Conservation (phyloP, 2,329 filamentous ascomycete genomes). For the Aspergillus vadensis region DNA sequence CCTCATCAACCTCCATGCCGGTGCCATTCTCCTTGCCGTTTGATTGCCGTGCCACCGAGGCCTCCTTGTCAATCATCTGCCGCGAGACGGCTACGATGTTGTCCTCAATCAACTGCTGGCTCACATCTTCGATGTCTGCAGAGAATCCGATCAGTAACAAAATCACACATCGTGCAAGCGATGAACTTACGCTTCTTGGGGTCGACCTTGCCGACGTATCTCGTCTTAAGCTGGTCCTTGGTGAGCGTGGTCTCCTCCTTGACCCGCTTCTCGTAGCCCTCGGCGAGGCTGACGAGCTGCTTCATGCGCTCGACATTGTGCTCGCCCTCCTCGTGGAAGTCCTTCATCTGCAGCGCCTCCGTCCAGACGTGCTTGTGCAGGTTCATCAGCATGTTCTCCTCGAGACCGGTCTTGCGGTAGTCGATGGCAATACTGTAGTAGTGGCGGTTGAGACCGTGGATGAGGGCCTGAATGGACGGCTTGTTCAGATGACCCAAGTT, state of each 20-base stretch:
- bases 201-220: slow-evolving; percentile 98
- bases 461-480: slow-evolving; percentile 98
- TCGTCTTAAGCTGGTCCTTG: slow-evolving; percentile 96
- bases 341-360: slow-evolving; percentile 93
- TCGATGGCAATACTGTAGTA: slow-evolving; percentile 99
- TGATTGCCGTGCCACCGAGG: slow-evolving; percentile 74
- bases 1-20: slow-evolving; percentile 70
- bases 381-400: slow-evolving; percentile 99
- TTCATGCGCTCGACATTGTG: slow-evolving; percentile 87
- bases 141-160: slow-evolving; percentile 22
- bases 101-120: slow-evolving; percentile 96
- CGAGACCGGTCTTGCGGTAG: slow-evolving; percentile 94
- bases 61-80: slow-evolving; percentile 99
- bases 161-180: neutral
- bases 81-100: slow-evolving; percentile 98
- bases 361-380: slow-evolving; percentile 99
- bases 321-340: slow-evolving; percentile 81
- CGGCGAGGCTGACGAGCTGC: slow-evolving; percentile 82
- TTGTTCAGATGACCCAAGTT: slow-evolving; percentile 98
- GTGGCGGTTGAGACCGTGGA: slow-evolving; percentile 95
- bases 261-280: slow-evolving; percentile 97
- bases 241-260: slow-evolving; percentile 98
- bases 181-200: slow-evolving; percentile 81
- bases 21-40: slow-evolving; percentile 45
- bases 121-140: slow-evolving; percentile 84